Percentiles rank a stretch among this genome's conserved stretches.
phyloP scores from a whole-genome alignment of 768 basidiomycete species.

The Phaeotremella skinneri region DNA sequence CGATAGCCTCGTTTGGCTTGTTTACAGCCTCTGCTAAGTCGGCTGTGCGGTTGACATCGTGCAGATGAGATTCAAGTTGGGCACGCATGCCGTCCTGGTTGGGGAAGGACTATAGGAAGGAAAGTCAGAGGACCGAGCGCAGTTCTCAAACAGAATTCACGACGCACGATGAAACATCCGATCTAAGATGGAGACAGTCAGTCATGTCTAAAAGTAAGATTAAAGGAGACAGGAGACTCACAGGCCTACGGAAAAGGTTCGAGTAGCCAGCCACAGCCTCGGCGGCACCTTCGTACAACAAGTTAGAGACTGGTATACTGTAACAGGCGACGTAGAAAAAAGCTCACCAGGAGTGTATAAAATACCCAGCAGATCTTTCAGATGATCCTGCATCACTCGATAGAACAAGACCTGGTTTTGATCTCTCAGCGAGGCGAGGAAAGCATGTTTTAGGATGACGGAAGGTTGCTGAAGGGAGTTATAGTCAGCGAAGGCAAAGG shows the following conservation, averaged over 20 bases:
- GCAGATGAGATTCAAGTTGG: conserved; percentile 57
- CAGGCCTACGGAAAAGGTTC: conserved; percentile 71
- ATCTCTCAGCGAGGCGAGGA: conserved; percentile 54
- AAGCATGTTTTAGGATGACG: conserved; percentile 68
- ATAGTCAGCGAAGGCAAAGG: conserved; percentile 7
- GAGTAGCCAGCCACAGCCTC: conserved; percentile 82
- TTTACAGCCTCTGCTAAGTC: conserved; percentile 43
- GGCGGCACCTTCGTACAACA: conserved; percentile 51
- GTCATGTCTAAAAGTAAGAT: not conserved
- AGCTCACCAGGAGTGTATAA: conserved; percentile 78
- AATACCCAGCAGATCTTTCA: conserved; percentile 67
- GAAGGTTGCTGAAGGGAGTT: conserved; percentile 48
- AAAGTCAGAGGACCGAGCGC: conserved; percentile 45
- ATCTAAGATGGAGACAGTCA: conserved; percentile 15
- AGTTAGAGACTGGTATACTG: not conserved
- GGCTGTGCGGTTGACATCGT: conserved; percentile 48
- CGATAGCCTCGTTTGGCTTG: conserved; percentile 55
- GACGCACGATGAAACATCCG: conserved; percentile 42
- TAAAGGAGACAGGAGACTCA: conserved; percentile 22
- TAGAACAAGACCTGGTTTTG: conserved; percentile 70
- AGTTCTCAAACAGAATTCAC: not conserved
- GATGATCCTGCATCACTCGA: conserved; percentile 61
- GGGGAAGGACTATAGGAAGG: conserved; percentile 56
- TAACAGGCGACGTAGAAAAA: not conserved
- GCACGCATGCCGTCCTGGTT: conserved; percentile 71